Percentiles rank a stretch among this genome's conserved stretches.
Evolutionary conservation across 2,329 filamentous ascomycete species (phyloP).

Genomic region (Fusarium chlamydosporum): DNA sequence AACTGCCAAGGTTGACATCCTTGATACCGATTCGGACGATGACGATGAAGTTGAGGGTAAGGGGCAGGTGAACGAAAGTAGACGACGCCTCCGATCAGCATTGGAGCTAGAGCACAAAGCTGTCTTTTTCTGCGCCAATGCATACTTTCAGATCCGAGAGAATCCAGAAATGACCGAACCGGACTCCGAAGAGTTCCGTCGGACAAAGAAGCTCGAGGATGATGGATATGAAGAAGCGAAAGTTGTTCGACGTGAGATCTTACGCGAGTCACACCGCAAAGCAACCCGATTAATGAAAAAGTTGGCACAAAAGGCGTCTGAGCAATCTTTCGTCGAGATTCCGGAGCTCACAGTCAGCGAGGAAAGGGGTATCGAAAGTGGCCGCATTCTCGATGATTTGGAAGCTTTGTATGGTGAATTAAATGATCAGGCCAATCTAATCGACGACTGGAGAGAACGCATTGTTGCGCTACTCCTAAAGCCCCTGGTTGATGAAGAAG

Average conservation of each 20-base stretch:
- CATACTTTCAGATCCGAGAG: constrained; percentile 85
- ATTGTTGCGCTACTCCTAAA: constrained; percentile 79
- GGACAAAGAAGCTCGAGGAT: constrained; percentile 78
- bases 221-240: constrained; percentile 85
- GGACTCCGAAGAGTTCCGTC: constrained; percentile 75
- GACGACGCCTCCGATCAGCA: constrained; percentile 76
- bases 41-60: constrained; percentile 54
- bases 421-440: constrained; percentile 77
- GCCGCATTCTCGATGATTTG: constrained; percentile 74
- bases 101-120: constrained; percentile 86
- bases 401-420: constrained; percentile 75
- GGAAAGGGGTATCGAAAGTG: constrained; percentile 79
- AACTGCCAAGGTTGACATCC: constrained; percentile 17
- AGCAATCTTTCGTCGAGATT: constrained; percentile 72
- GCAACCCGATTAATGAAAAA: constrained; percentile 69
- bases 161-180: constrained; percentile 74
- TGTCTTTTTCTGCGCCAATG: constrained; percentile 87
- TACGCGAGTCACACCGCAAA: constrained; percentile 66
- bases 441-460: constrained; percentile 81
- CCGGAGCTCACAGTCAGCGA: constrained; percentile 68
- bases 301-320: constrained; percentile 67
- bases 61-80: constrained; percentile 68
- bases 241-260: constrained; percentile 79
- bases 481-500: constrained; percentile 87
- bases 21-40: constrained; percentile 52